These are phyloP conservation scores for Hibiscus mutabilis DNA, from an alignment of 345 rosid genomes.

Conservation along the genomic window DNA sequence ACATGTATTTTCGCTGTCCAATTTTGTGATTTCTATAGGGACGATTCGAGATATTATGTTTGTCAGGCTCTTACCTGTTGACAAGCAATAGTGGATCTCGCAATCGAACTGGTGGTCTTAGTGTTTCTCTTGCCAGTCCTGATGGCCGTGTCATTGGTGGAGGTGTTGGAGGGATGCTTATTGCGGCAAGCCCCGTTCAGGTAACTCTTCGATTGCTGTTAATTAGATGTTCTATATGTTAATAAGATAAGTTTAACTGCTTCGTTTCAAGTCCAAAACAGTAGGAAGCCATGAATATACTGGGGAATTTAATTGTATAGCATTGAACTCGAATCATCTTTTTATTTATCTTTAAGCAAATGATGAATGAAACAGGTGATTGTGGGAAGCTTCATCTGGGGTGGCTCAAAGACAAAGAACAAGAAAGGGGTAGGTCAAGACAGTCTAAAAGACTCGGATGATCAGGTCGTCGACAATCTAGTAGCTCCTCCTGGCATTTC, in stretches of 20 bases:
- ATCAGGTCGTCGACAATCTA: conserved; percentile 35
- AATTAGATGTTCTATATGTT: too few species aligned
- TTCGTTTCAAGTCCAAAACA: neutral
- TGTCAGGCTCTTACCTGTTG: conserved; percentile 67
- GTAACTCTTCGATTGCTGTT: conserved; percentile 21
- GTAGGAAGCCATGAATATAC: neutral
- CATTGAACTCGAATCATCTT: neutral
- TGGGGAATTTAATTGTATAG: neutral
- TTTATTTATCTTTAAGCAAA: neutral
- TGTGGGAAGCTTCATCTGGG: conserved; percentile 88
- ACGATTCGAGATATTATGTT: conserved; percentile 73
- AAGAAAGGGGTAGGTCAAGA: conserved; percentile 52
- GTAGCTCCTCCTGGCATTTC: conserved; percentile 25
- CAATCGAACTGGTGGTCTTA: conserved; percentile 63
- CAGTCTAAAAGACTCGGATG: conserved; percentile 31
- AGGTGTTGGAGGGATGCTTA: conserved; percentile 81
- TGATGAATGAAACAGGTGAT: conserved; percentile 49
- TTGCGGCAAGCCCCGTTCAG: conserved; percentile 91
- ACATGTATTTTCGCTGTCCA: too few species aligned
- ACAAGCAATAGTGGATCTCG: conserved; percentile 36
- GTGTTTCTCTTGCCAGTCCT: conserved; percentile 87
- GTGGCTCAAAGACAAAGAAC: conserved; percentile 64
- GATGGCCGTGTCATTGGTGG: conserved; percentile 97
- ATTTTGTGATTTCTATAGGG: conserved; percentile 45
- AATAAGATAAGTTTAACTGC: too few species aligned